Base-by-base conservation (phyloP, 768 basidiomycete species). In the Dentipellis sp. region DNA sequence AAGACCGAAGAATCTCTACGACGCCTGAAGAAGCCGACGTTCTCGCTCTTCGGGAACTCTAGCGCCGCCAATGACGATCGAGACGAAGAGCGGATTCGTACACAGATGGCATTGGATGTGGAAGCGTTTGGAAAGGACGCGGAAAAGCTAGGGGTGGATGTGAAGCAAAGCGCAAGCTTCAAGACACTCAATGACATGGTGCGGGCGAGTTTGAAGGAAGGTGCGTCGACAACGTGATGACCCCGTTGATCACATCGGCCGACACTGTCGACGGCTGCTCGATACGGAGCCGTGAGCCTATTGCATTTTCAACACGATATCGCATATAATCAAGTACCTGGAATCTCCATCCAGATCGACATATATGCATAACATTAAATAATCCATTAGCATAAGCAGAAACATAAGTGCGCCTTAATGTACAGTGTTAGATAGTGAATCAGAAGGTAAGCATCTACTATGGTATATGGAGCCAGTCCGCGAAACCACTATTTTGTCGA, bases 1-100 rank as follows among this genome's bases (percentile, higher is more conserved):
- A 95, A 95, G 74, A 91, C 91, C 8, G 93, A 97, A 60, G 93
- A 94, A 65, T 87, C 91, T 10, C 72, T 98, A 22, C 77, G 86
- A 39, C 80, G 89, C 38, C 76, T 95, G 62, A 93, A 94, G 66
- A 91, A 86, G 62, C 73, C 75, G 0, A 75, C 83, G 0, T 88
- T 91, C 68, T 90, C 91, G 3, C 74, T 97, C 22, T 97, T 98
- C 63, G 80, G 88, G 29, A 74, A 71, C 50, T 60, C 77, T 3
- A 67, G 72, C 12, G 68, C 72, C 23, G 79, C 74, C 51, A 80
- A 81, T 10, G 86, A 90, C 45, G 88, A 91, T 54, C 80, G 79
- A 52, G 94, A 95, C 63, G 93, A 97, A 67, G 91, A 95, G 65
- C 83, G 91, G 45, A 93, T 98, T 58, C 81, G 82, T 47, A 70